These are phyloP conservation scores for Haemoproteus tartakovskyi DNA, from an alignment of 169 alveolate genomes.

Conservation along the genomic window DNA sequence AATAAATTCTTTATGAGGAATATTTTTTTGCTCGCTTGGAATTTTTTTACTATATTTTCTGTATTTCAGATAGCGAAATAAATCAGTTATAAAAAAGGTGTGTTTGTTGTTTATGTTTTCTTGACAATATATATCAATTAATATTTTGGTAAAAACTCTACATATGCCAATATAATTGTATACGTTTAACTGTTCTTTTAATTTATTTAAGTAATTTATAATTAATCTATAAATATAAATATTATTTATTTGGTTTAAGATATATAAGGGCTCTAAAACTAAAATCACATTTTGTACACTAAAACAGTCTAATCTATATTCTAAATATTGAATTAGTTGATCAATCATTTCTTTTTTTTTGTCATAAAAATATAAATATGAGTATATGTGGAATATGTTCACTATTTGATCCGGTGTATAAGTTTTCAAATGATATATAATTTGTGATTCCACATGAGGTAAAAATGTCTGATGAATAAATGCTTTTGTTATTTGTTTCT, in stretches of 20 bases:
- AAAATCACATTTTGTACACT: constrained; percentile 37
- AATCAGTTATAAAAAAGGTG: background rate
- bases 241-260: constrained; percentile 17
- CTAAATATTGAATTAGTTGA: constrained; percentile 14
- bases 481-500: constrained; percentile 54
- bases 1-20: constrained; percentile 27
- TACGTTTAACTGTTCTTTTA: constrained; percentile 28
- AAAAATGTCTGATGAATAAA: constrained; percentile 41
- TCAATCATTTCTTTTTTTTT: constrained; percentile 50
- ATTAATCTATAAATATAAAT: constrained; percentile 49
- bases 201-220: constrained; percentile 20
- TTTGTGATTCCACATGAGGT: constrained; percentile 63
- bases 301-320: constrained; percentile 49
- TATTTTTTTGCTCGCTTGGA: constrained; percentile 21
- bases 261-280: constrained; percentile 37
- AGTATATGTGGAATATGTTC: constrained; percentile 22
- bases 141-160: constrained; percentile 35
- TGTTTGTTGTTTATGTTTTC: background rate
- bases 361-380: constrained; percentile 45
- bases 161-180: constrained; percentile 56
- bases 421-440: constrained; percentile 46
- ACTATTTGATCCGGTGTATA: constrained; percentile 63
- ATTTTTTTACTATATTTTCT: constrained; percentile 19
- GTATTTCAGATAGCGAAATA: constrained; percentile 17
- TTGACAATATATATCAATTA: constrained; percentile 19